Base-by-base conservation (phyloP, 371 early-diverging fungal species). In the Coemansia sp. region DNA sequence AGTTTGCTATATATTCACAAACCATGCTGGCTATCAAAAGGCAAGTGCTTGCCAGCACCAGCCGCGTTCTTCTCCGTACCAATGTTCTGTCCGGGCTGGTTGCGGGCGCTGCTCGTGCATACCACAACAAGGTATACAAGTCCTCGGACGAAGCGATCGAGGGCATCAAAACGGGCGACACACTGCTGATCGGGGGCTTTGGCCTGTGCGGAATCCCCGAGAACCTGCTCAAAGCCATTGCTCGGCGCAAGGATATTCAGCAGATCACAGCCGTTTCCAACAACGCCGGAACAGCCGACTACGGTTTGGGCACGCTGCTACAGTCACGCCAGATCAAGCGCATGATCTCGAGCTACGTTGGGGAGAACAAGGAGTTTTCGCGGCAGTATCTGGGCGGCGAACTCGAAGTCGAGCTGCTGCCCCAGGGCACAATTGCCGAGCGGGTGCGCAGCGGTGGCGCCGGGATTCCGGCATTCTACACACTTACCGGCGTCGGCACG, bases 361-460 rank as follows among this genome's bases (percentile, higher is more conserved):
- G 88, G 45, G 88, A 89, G 63, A 89, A 89, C 81, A 81, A 83
- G 55, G 87, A 86, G 70, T 89, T 89, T 77, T 87, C 85, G 57
- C 76, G 85, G 11, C 88, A 86, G 66, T 89, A 89, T 61, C 79
- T 89, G 32, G 78, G 77, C 57, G 90, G 90, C 8, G 88, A 86
- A 64, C 82, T 88, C n/a, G 90, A 89, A 60, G 87, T 88, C 41
- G 85, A 86, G 76, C 78, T 88, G 52, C 79, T 82, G 13, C 88
- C 88, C 5, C 88, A 87, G 70, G 84, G 85, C 5, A 82, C 88
- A 1, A 68, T 89, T 34, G 87, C 89, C 3, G 89, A 89, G 78
- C 79, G 85, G 53, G 70, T 88, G 16, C 79, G 88, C 41, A 85
- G 85, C 48, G 88, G 88, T 13, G 89, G 89, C 56, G 86, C 86